Evolutionary conservation across 2,329 filamentous ascomycete genomes (phyloP).

Genomic region (Fonsecaea multimorphosa): DNA sequence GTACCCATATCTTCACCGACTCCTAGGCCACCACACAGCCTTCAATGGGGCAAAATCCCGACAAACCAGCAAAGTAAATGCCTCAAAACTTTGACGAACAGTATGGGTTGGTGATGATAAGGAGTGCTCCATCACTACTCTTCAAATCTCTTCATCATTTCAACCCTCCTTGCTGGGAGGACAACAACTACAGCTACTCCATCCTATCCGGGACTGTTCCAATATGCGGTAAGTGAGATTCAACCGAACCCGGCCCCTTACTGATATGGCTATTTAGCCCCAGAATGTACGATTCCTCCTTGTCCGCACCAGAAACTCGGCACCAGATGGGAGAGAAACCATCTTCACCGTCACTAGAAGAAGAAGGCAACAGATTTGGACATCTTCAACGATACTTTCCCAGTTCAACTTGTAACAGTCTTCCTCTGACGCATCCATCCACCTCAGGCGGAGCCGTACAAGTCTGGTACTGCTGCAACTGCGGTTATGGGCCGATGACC

Average conservation of each 20-base stretch:
- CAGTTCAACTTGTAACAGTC: background rate
- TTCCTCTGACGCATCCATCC: background rate
- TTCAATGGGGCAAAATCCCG: background rate
- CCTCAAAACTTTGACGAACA: background rate
- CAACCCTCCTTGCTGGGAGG: background rate
- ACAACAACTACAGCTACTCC: background rate
- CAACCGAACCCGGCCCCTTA: background rate
- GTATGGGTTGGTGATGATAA: background rate
- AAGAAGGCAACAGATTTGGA: background rate
- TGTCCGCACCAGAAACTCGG: background rate
- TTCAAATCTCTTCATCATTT: background rate
- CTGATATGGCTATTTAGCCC: background rate
- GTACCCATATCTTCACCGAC: background rate
- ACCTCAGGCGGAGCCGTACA: background rate
- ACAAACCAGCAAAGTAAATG: background rate
- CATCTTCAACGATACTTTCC: background rate
- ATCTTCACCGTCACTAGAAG: background rate
- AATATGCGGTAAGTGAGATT: background rate
- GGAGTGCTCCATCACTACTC: background rate
- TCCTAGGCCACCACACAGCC: background rate
- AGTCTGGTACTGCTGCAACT: constrained; percentile 23
- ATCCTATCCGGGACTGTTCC: background rate
- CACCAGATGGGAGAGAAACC: background rate
- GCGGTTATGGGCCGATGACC: constrained; percentile 4
- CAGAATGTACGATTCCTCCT: background rate